phyloP scores from a whole-genome alignment of 2,329 filamentous ascomycete genomes.

The Orbilia blumenaviensis region DNA sequence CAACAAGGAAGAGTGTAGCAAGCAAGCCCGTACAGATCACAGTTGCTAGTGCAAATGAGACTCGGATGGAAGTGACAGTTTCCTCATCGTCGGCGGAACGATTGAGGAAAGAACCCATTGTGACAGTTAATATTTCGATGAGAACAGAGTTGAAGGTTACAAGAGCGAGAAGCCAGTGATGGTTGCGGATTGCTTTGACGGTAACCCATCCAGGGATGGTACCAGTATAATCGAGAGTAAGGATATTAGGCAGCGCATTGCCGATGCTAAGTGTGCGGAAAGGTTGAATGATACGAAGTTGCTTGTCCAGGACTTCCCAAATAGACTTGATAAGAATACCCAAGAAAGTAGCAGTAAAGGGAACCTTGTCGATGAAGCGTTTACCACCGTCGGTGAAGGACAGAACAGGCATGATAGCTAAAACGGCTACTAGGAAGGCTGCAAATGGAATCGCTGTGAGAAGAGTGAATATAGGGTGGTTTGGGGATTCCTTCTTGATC shows the following conservation, averaged over 20 bases:
- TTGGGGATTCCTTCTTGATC: conserved; percentile 47
- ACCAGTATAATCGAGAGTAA: conserved; percentile 77
- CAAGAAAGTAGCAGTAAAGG: conserved; percentile 73
- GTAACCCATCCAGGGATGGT: conserved; percentile 75
- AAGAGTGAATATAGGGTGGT: conserved; percentile 74
- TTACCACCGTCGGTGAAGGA: conserved; percentile 69
- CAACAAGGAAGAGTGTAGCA: conserved; percentile 69
- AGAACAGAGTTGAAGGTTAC: conserved; percentile 77
- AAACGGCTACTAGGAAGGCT: conserved; percentile 67
- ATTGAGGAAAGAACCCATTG: conserved; percentile 72
- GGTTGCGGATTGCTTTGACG: conserved; percentile 70
- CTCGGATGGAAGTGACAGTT: conserved; percentile 72
- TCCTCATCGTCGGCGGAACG: conserved; percentile 66
- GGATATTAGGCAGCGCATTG: conserved; percentile 71
- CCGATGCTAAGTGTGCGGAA: conserved; percentile 75
- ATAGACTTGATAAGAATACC: conserved; percentile 74
- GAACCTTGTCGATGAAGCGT: conserved; percentile 69
- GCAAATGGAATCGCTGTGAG: conserved; percentile 70
- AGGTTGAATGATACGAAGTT: conserved; percentile 77
- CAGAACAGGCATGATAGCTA: conserved; percentile 69
- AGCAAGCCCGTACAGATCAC: conserved; percentile 74
- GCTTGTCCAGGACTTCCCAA: conserved; percentile 75
- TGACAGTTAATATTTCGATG: conserved; percentile 76
- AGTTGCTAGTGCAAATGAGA: conserved; percentile 70
- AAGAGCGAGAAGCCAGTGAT: conserved; percentile 72